phyloP scores from a whole-genome alignment of 768 basidiomycete genomes.

The Phanerochaete carnosa region DNA sequence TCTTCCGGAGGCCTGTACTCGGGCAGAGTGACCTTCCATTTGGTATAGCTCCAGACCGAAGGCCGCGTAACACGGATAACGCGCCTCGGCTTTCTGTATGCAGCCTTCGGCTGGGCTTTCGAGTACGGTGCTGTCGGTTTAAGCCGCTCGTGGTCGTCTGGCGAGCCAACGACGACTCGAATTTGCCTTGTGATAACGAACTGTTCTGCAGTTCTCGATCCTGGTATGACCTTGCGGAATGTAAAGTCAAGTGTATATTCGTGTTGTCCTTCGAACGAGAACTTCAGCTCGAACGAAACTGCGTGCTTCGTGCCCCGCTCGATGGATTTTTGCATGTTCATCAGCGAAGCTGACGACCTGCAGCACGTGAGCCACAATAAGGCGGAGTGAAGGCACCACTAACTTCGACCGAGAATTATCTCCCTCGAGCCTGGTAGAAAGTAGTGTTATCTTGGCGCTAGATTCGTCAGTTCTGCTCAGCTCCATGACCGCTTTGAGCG shows the following conservation, averaged over 20 bases:
- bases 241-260: slow-evolving; percentile 47
- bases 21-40: slow-evolving; percentile 17
- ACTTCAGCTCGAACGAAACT: slow-evolving; percentile 13
- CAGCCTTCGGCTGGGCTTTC: slow-evolving; percentile 14
- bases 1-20: slow-evolving; percentile 13
- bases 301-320: neutral
- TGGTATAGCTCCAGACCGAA: slow-evolving; percentile 8
- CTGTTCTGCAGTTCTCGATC: slow-evolving; percentile 28
- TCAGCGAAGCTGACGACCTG: slow-evolving; percentile 13
- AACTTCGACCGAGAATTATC: slow-evolving; percentile 10
- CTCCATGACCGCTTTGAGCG: slow-evolving; percentile 2
- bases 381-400: neutral
- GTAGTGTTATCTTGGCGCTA: neutral
- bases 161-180: slow-evolving; percentile 44
- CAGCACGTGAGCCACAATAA: neutral
- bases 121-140: slow-evolving; percentile 44
- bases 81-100: slow-evolving; percentile 15
- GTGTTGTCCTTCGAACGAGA: slow-evolving; percentile 38
- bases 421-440: neutral
- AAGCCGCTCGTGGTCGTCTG: slow-evolving; percentile 46
- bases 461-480: slow-evolving; percentile 9
- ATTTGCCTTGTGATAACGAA: slow-evolving; percentile 49
- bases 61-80: slow-evolving; percentile 29
- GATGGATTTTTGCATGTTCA: neutral
- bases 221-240: slow-evolving; percentile 26